Base-by-base conservation (phyloP, 371 early-diverging fungal genomes). In the Lichtheimia ramosa region DNA sequence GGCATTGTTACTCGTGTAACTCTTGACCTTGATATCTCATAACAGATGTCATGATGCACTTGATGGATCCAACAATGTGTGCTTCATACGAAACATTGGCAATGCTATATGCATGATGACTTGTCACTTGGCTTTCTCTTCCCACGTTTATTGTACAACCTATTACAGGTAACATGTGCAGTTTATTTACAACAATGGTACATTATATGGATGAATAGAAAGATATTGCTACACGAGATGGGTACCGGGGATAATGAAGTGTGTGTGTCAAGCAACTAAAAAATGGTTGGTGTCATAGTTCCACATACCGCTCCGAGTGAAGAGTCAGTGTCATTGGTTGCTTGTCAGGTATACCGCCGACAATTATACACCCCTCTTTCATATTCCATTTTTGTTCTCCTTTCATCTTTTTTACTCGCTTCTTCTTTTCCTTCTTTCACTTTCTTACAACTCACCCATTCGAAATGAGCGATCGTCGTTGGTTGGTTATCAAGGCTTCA, bases 401-500 rank as follows among this genome's bases (percentile, higher is more conserved):
- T 16, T 54, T 48, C 15, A 40, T 16, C 28, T 49, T 48, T 18
- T 48, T 18, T 40, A 25, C 39, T 48, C 40, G 14, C 28, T 42
- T 48, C 16, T 28, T 16, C 43, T 16, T 50, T 56, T 61, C 42
- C 16, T 18, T 51, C 34, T 27, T 40, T 18, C 48, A 48, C 25
- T 23, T 50, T 24, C n/a, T 21, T 42, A 14, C 25, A 39, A 2
- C 28, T 2, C 14, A 15, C 28, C 7, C 39, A 25, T 10, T 25
- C 13, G 25, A 13, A 27, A 70, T 63, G 61, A 18, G 63, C 20
- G 16, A 46, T 6, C 39, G 20, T 14, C 68, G 68, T 25, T 73
- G 63, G 50, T 58, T 79, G 43, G 51, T 75, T 40, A 56, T 79
- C 48, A 79, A 75, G 40, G 76, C 79, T 18, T 55, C 58, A 56